These are phyloP conservation scores for Epipyxis sp. DNA, from an alignment of 108 stramenopile genomes.

Conservation along the genomic window DNA sequence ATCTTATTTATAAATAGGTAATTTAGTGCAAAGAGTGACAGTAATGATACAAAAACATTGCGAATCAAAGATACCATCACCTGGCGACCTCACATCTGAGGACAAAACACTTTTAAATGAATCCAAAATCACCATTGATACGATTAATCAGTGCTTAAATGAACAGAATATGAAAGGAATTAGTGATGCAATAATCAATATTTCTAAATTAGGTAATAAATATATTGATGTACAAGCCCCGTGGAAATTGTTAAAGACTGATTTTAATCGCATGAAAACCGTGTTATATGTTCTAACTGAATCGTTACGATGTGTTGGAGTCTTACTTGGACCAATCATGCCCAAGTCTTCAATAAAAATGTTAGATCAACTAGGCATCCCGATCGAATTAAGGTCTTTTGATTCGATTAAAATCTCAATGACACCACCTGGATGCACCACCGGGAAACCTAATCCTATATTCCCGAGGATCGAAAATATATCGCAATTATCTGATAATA, in stretches of 20 bases:
- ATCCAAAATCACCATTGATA: neutral
- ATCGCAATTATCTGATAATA: no score
- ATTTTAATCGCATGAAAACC: constrained; percentile 70
- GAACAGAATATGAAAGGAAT: constrained; percentile 1
- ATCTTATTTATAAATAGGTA: no score
- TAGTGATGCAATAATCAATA: neutral
- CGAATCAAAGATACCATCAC: constrained; percentile 72
- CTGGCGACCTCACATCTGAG: constrained; percentile 20
- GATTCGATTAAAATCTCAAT: neutral
- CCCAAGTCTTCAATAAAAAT: constrained; percentile 73
- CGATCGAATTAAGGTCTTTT: neutral
- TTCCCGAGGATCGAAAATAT: no score
- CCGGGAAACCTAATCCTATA: no score
- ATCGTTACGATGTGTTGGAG: constrained; percentile 73
- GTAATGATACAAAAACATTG: constrained; percentile 80
- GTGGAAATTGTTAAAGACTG: constrained; percentile 82
- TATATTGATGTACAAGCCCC: constrained; percentile 63
- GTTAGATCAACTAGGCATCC: constrained; percentile 79
- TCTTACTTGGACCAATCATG: constrained; percentile 83
- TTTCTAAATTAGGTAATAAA: constrained; percentile 1
- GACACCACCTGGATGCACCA: no score
- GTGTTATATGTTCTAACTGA: constrained; percentile 84
- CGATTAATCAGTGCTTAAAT: neutral
- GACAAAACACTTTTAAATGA: neutral
- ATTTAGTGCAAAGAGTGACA: constrained; percentile 89